phyloP scores from a whole-genome alignment of 306 rosid species.

The Mimosa pudica region DNA sequence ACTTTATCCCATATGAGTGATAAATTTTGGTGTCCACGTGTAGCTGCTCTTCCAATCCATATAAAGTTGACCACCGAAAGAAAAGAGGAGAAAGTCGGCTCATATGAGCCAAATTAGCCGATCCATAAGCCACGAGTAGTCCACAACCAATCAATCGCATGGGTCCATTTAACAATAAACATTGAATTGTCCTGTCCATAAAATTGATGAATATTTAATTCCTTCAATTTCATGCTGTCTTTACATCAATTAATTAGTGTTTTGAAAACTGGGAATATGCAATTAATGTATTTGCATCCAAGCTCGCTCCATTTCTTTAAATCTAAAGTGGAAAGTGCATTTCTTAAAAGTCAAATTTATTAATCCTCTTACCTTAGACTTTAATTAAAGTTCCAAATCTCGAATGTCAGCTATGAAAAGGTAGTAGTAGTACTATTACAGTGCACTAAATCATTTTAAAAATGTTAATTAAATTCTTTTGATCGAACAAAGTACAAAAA shows the following conservation, averaged over 20 bases:
- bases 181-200: neutral
- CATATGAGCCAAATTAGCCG: constrained; percentile 12
- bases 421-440: too few species aligned
- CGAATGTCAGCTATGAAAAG: neutral
- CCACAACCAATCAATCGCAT: neutral
- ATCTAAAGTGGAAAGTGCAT: constrained; percentile 10
- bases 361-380: neutral
- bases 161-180: neutral
- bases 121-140: neutral
- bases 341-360: constrained; percentile 4
- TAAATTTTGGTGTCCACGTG: neutral
- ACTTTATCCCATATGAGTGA: too few species aligned
- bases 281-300: constrained; percentile 64
- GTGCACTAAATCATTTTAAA: too few species aligned
- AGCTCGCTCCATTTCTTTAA: constrained; percentile 25
- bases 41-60: constrained; percentile 4
- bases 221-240: constrained; percentile 36
- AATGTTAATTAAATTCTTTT: neutral
- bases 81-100: neutral
- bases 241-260: constrained; percentile 37
- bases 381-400: neutral
- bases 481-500: neutral
- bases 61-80: neutral
- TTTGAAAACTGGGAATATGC: constrained; percentile 39
- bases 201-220: constrained; percentile 1